A percentile compares a stretch with the other conserved stretches of the same genome.
These are phyloP conservation scores for Sophora flavescens DNA, from an alignment of 306 rosid species.

Conservation along the genomic window DNA sequence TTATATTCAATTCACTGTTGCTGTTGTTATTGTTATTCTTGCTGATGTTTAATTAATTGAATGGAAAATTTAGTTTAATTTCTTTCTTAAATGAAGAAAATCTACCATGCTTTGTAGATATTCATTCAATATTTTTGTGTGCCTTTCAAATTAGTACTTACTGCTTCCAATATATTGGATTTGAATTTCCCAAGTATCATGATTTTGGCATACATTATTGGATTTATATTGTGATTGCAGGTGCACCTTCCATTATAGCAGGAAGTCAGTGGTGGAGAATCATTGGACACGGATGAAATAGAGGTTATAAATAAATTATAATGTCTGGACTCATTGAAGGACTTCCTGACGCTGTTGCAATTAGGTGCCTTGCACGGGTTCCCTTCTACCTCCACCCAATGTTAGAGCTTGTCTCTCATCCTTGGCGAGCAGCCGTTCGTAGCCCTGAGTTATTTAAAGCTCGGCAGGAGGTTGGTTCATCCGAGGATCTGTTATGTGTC, in stretches of 20 bases:
- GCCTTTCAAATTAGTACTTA: constrained; percentile 11
- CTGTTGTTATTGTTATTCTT: constrained; percentile 33
- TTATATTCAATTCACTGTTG: constrained; percentile 23
- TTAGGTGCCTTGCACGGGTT: constrained; percentile 93
- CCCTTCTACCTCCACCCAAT: constrained; percentile 89
- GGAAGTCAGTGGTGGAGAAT: constrained; percentile 39
- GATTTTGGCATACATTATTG: not conserved
- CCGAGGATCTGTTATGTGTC: constrained; percentile 85
- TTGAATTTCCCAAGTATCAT: constrained; percentile 37
- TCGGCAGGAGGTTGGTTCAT: constrained; percentile 80
- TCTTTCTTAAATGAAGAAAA: constrained; percentile 36
- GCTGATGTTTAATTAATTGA: constrained; percentile 22
- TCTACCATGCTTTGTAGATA: constrained; percentile 22
- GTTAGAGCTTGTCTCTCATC: constrained; percentile 84
- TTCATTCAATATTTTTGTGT: not conserved
- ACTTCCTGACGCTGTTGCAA: constrained; percentile 92
- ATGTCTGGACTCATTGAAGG: constrained; percentile 97
- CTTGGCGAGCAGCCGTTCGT: constrained; percentile 88
- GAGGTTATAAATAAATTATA: constrained; percentile 47
- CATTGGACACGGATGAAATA: constrained; percentile 59
- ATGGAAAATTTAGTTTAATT: not conserved
- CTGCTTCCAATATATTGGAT: not conserved
- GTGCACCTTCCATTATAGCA: constrained; percentile 44
- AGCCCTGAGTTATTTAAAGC: constrained; percentile 83
- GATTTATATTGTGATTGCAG: constrained; percentile 48